These are phyloP conservation scores for Neofusicoccum sp. DNA, from an alignment of 2,329 filamentous ascomycete species.

Conservation along the genomic window DNA sequence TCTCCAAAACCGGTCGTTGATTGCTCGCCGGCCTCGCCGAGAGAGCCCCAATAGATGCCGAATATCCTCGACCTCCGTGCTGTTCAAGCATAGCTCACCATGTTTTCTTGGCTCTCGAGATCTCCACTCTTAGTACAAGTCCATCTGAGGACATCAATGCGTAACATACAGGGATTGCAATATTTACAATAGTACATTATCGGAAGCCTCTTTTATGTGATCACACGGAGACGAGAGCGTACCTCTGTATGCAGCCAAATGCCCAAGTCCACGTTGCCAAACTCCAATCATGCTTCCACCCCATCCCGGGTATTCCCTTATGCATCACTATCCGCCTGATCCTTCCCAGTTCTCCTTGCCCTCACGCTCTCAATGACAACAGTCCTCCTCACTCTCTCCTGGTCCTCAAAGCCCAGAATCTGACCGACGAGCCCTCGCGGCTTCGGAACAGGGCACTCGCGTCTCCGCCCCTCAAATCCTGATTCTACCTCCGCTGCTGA, in stretches of 20 bases:
- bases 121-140: too few relatives aligned
- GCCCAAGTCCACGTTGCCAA: neutral
- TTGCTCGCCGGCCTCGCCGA: too few relatives aligned
- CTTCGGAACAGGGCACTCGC: constrained; percentile 90
- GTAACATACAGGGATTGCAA: neutral
- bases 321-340: constrained; percentile 1
- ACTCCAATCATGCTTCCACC: neutral
- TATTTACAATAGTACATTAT: constrained; percentile 5
- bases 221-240: neutral
- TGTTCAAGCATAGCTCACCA: too few relatives aligned
- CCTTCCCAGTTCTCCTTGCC: constrained; percentile 18
- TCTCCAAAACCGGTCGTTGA: too few relatives aligned
- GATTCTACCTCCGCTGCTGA: constrained; percentile 14
- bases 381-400: constrained; percentile 22
- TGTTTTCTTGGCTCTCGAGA: too few relatives aligned
- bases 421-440: constrained; percentile 75
- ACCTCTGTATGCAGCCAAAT: neutral
- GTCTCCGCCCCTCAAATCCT: constrained; percentile 26
- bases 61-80: too few relatives aligned
- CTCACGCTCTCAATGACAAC: constrained; percentile 20
- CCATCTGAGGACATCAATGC: neutral
- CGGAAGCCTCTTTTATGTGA: neutral
- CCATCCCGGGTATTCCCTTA: neutral
- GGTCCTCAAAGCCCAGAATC: constrained; percentile 65
- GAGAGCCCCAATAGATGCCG: too few relatives aligned